A percentile compares a stretch with the other conserved stretches of the same genome.
These are phyloP conservation scores for Karstenula rhodostoma DNA, from an alignment of 2,329 filamentous ascomycete species.

Conservation along the genomic window DNA sequence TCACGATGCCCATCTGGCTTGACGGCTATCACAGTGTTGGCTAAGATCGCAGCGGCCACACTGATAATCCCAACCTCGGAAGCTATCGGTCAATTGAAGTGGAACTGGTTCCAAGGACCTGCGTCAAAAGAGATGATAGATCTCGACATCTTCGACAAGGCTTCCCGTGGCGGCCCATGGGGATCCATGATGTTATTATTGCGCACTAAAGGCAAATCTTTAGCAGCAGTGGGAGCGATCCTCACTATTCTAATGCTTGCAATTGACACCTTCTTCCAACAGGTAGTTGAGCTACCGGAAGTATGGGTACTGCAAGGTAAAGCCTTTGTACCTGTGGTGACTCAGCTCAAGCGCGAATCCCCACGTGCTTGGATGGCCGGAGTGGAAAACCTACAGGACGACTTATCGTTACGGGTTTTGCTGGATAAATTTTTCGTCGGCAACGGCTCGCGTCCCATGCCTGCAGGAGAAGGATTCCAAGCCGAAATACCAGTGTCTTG, in stretches of 20 bases:
- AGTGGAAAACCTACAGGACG: neutral
- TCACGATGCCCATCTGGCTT: conserved; percentile 12
- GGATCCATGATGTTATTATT: conserved; percentile 29
- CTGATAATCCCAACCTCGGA: conserved; percentile 37
- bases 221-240: conserved; percentile 30
- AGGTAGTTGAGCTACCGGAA: conserved; percentile 30
- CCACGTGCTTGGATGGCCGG: neutral
- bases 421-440: conserved; percentile 26
- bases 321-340: conserved; percentile 24
- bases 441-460: conserved; percentile 26
- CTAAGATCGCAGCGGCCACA: conserved; percentile 36
- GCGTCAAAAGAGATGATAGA: conserved; percentile 31
- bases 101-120: conserved; percentile 37
- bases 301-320: conserved; percentile 19
- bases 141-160: conserved; percentile 45
- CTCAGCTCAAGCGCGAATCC: conserved; percentile 15
- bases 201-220: conserved; percentile 28
- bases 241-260: conserved; percentile 32
- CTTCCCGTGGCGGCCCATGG: conserved; percentile 31
- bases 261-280: conserved; percentile 43
- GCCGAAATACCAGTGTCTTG: conserved; percentile 36
- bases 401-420: neutral
- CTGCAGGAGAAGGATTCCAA: conserved; percentile 26
- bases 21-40: conserved; percentile 17
- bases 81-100: conserved; percentile 44